phyloP scores from a whole-genome alignment of 306 rosid species.

The Castanea crenata region DNA sequence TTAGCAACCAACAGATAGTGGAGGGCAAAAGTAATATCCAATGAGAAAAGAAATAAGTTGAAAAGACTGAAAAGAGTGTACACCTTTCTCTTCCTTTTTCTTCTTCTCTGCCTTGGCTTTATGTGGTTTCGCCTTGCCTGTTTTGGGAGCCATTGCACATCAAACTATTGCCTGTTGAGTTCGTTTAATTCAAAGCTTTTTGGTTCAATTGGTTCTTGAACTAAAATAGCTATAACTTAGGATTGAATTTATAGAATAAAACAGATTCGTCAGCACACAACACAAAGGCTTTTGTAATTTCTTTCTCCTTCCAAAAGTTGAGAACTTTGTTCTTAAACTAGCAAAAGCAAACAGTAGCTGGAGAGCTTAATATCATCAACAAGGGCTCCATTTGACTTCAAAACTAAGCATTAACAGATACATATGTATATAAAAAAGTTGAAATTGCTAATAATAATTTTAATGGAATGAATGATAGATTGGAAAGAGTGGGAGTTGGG shows the following conservation, averaged over 20 bases:
- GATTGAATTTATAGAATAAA: slow-evolving; percentile 34
- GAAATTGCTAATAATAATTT: background rate
- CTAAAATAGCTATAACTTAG: slow-evolving; percentile 33
- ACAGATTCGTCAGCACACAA: slow-evolving; percentile 1
- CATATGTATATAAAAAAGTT: too few relatives aligned
- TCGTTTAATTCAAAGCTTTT: background rate
- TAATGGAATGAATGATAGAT: background rate
- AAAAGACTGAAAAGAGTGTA: background rate
- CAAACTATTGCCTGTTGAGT: slow-evolving; percentile 8
- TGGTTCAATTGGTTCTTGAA: slow-evolving; percentile 4
- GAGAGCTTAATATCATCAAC: background rate
- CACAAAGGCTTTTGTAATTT: background rate
- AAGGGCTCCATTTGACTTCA: background rate
- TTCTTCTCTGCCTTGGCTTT: slow-evolving; percentile 86
- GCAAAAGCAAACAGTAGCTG: background rate
- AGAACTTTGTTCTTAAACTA: background rate
- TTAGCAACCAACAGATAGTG: too few relatives aligned
- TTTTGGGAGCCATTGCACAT: slow-evolving; percentile 82
- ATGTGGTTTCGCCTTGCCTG: slow-evolving; percentile 79
- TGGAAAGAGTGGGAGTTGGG: background rate
- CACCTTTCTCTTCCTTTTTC: slow-evolving; percentile 96
- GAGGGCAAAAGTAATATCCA: background rate
- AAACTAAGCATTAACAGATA: background rate
- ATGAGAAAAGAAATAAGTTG: background rate
- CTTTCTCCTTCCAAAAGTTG: slow-evolving; percentile 27